Evolutionary conservation across 768 basidiomycete species (phyloP).

Genomic region (Dendrothele bispora): DNA sequence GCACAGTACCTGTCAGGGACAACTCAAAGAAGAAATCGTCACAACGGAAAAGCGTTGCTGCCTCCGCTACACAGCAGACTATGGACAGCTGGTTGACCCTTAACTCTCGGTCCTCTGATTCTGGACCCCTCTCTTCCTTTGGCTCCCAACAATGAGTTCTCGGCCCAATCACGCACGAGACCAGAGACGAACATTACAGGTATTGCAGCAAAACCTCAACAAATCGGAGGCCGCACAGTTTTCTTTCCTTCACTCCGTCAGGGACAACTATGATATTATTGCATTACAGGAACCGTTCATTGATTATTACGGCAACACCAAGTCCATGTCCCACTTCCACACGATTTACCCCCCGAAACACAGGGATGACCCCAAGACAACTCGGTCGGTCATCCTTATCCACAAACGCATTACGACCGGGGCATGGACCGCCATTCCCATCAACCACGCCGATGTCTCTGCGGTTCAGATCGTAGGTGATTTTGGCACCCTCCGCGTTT

Average conservation of each 20-base stretch:
- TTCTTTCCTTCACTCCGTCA: constrained; percentile 6
- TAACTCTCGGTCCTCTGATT: background rate
- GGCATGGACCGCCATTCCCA: constrained; percentile 17
- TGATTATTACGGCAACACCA: constrained; percentile 14
- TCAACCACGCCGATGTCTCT: constrained; percentile 18
- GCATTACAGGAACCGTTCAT: constrained; percentile 32
- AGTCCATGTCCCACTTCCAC: constrained; percentile 11
- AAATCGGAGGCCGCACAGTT: constrained; percentile 18
- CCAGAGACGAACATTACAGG: constrained; percentile 3
- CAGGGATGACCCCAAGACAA: background rate
- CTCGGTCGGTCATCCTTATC: constrained; percentile 16
- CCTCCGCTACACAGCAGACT: background rate
- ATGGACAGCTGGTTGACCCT: background rate
- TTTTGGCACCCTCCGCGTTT: background rate
- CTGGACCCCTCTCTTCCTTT: background rate
- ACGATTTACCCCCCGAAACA: constrained; percentile 26
- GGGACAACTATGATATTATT: constrained; percentile 18
- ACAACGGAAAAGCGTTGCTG: background rate
- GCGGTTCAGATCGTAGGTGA: constrained; percentile 13
- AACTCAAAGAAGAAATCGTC: background rate
- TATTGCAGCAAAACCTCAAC: constrained; percentile 28
- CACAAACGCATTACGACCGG: constrained; percentile 13
- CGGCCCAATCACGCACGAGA: too few species aligned
- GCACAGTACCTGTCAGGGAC: background rate
- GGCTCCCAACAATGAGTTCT: too few species aligned